Percentiles rank a stretch among this genome's conserved stretches.
These are phyloP conservation scores for Aethionema arabicum DNA, from an alignment of 345 rosid species.

Conservation along the genomic window DNA sequence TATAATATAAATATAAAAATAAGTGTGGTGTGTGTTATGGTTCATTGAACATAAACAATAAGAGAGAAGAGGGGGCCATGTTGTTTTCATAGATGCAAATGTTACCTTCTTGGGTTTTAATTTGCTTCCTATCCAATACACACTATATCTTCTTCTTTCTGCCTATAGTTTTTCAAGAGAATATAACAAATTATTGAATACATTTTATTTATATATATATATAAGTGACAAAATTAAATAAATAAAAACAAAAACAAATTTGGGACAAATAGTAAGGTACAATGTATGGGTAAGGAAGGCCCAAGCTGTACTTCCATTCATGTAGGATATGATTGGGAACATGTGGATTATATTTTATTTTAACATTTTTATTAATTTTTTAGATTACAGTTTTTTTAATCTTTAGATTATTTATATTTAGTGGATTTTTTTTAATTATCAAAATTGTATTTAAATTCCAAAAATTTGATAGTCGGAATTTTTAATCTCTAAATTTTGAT, in stretches of 20 bases:
- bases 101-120: conserved; percentile 25
- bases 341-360: conserved; percentile 25
- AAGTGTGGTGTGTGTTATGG: conserved; percentile 32
- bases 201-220: not conserved
- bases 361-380: not conserved
- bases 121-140: conserved; percentile 32
- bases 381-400: not conserved
- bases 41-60: conserved; percentile 41
- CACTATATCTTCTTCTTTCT: conserved; percentile 2
- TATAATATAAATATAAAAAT: not conserved
- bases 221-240: conserved; percentile 18
- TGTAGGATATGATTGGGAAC: conserved; percentile 36
- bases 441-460: too few relatives aligned
- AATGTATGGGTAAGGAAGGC: conserved; percentile 31
- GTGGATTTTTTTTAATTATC: too few relatives aligned
- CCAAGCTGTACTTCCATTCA: conserved; percentile 40
- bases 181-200: conserved; percentile 22
- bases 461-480: too few relatives aligned
- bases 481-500: too few relatives aligned
- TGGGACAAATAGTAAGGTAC: conserved; percentile 33
- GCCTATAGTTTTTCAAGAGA: conserved; percentile 3
- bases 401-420: too few relatives aligned
- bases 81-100: conserved; percentile 25
- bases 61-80: conserved; percentile 35
- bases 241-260: conserved; percentile 14